Base-by-base conservation (phyloP, 2,329 filamentous ascomycete genomes). In the Alternaria panax region DNA sequence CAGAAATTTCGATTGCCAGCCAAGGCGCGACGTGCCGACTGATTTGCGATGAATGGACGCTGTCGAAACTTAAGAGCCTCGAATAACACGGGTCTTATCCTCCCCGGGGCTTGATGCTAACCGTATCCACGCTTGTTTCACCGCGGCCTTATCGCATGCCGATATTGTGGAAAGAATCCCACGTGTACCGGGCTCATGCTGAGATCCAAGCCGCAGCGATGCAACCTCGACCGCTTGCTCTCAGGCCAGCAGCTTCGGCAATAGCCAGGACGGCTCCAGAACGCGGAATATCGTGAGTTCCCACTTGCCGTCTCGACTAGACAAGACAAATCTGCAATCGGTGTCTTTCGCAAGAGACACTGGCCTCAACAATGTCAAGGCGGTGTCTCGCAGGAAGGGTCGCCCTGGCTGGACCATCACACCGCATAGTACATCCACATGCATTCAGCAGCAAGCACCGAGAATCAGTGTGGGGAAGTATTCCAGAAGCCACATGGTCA, bases 291-390 rank as follows among this genome's bases (percentile, higher is more conserved):
- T 66, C 66, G 65, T 54, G 34, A 32, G 61, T 63, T 65, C 68
- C 72, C 72, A 74, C 74, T 71, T 74, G 53, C 71, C 69, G 73
- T 73, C 65, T 71, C 65, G 59, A 62, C 61, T 66, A 69, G 62
- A 68, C 70, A 63, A 70, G 67, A 68, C 64, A 63, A 58, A 57
- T 64, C 61, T 67, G 59, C 65, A 30, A 52, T 59, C 57, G 60
- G 61, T 54, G 61, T 56, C 54, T 48, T 51, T 54, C 22, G 41
- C 54, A 48, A 51, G 48, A 32, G 47, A 64, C 53, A 43, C 54
- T 51, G 57, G 36, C 51, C 65, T 65, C 60, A 40, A 61, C 36
- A 52, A 32, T 46, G 59, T 67, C 70, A 68, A 62, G 63, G 67
- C 62, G 65, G 66, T 57, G 52, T 62, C 57, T 36, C 56, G 46